These are phyloP conservation scores for Cutaneotrichosporon cutaneum DNA, from an alignment of 1,284 basidiomycete species.

Conservation along the genomic window DNA sequence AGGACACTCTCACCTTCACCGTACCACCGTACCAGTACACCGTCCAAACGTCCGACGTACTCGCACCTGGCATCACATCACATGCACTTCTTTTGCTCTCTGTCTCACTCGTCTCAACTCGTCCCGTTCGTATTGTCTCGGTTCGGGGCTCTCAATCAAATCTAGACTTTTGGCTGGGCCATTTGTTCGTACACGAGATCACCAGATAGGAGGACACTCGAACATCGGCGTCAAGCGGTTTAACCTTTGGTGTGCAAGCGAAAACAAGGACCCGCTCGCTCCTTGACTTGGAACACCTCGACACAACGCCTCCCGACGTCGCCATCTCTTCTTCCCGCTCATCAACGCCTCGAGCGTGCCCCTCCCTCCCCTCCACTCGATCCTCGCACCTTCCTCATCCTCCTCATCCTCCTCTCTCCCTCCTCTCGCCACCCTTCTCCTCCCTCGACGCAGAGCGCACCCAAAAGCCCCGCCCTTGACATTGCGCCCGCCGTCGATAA, in stretches of 20 bases:
- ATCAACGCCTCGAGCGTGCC: too few relatives aligned
- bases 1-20: background rate
- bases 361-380: too few relatives aligned
- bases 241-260: too few relatives aligned
- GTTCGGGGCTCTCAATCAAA: background rate
- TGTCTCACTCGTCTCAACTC: background rate
- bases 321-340: background rate
- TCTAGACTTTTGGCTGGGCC: background rate
- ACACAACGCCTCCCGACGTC: background rate
- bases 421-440: background rate
- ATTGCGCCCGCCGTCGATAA: background rate
- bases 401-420: too few relatives aligned
- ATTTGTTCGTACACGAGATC: background rate
- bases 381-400: background rate
- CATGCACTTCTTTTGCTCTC: background rate
- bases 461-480: background rate
- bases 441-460: background rate
- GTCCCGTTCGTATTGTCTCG: background rate
- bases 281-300: too few relatives aligned
- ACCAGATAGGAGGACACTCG: too few relatives aligned
- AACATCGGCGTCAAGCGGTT: too few relatives aligned
- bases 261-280: too few relatives aligned
- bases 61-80: too few relatives aligned
- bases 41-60: background rate
- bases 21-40: background rate